phyloP scores from a whole-genome alignment of 2,329 filamentous ascomycete species.

The Anthostomella pinea region DNA sequence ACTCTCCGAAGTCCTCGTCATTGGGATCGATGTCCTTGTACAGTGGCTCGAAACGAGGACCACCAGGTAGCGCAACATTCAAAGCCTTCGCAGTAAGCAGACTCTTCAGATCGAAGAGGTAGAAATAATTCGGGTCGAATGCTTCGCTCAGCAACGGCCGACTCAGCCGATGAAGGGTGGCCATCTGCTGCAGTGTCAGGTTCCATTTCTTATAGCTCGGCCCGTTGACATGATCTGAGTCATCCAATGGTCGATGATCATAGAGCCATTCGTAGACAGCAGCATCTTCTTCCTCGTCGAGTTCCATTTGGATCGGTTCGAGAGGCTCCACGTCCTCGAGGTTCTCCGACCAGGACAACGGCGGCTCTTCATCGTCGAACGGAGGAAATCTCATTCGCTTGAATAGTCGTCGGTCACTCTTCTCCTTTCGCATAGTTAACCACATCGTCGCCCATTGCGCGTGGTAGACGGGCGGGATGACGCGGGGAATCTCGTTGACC shows the following conservation, averaged over 20 bases:
- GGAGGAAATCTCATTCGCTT: conserved; percentile 99
- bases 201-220: conserved; percentile 98
- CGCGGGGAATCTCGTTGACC: conserved; percentile 93
- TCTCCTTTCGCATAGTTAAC: conserved; percentile 96
- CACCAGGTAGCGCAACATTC: conserved; percentile 96
- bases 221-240: conserved; percentile 92
- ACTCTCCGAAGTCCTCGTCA: conserved; percentile 98
- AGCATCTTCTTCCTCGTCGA: conserved; percentile 89
- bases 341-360: conserved; percentile 96
- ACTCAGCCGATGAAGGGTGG: conserved; percentile 87
- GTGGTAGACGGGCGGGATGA: conserved; percentile 96
- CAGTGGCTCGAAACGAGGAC: conserved; percentile 90
- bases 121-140: conserved; percentile 95
- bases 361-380: conserved; percentile 97
- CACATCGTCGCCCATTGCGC: conserved; percentile 99
- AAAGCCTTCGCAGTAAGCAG: conserved; percentile 95
- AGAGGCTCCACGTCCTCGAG: conserved; percentile 97
- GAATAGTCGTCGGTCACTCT: conserved; percentile 92
- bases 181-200: conserved; percentile 89
- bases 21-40: conserved; percentile 99
- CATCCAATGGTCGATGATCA: conserved; percentile 84
- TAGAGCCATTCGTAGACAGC: conserved; percentile 97
- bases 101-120: conserved; percentile 93
- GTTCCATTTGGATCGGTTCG: conserved; percentile 97
- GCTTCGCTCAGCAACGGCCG: conserved; percentile 87